phyloP scores from a whole-genome alignment of 148 eudicot species.

The Agrostemma githago region DNA sequence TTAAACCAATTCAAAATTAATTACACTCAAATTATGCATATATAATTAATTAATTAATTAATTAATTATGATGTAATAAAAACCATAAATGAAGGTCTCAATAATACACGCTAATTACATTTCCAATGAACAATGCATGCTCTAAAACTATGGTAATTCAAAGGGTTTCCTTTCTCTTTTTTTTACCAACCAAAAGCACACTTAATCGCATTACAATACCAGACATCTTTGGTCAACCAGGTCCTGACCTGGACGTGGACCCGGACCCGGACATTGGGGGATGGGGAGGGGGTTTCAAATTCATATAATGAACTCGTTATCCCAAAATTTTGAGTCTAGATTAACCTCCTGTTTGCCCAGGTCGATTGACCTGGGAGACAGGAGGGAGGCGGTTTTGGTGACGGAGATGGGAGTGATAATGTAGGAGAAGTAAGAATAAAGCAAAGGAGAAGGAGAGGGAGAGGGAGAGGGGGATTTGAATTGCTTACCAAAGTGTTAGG shows the following conservation, averaged over 20 bases:
- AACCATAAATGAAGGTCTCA: too few relatives aligned
- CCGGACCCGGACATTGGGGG: neutral
- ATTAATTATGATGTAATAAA: neutral
- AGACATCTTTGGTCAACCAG: too few relatives aligned
- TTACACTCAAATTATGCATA: too few relatives aligned
- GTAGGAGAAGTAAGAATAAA: constrained; percentile 1
- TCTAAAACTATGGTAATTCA: neutral
- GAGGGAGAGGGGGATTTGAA: neutral
- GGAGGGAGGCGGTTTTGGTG: neutral
- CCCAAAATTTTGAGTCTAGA: neutral
- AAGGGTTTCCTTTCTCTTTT: neutral
- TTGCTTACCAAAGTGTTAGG: constrained; percentile 9
- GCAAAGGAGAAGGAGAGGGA: neutral
- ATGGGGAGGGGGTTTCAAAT: neutral
- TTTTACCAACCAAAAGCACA: too few relatives aligned
- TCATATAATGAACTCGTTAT: neutral
- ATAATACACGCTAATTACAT: neutral
- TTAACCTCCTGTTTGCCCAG: neutral
- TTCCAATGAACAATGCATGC: neutral
- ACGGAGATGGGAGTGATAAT: neutral
- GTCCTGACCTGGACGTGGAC: too few relatives aligned
- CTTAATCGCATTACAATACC: too few relatives aligned
- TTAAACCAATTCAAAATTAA: too few relatives aligned
- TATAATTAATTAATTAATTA: neutral
- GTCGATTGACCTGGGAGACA: too few relatives aligned